Evolutionary conservation across 225 moss, liverwort and hornwort genomes (phyloP).

Genomic region (Bryoerythrophyllum caledonicum): DNA sequence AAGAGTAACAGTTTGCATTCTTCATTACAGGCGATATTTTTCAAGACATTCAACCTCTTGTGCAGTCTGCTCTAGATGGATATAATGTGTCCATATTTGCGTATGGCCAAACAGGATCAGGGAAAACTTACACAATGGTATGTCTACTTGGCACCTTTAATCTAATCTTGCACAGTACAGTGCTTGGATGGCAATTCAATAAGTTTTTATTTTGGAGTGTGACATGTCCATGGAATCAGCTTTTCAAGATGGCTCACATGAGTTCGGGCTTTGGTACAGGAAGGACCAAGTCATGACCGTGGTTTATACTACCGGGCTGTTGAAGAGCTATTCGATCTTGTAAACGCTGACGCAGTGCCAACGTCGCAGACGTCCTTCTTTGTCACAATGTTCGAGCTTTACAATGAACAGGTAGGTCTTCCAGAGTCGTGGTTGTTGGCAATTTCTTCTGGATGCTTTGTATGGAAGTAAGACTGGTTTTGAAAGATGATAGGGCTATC

Average conservation of each 20-base stretch:
- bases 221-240: neutral
- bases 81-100: constrained; percentile 75
- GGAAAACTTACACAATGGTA: constrained; percentile 74
- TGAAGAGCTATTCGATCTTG: constrained; percentile 71
- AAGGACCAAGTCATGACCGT: constrained; percentile 70
- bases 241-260: constrained; percentile 1
- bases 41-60: constrained; percentile 63
- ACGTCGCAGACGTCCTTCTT: constrained; percentile 62
- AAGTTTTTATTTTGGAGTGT: neutral
- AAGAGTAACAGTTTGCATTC: neutral
- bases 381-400: constrained; percentile 77
- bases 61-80: constrained; percentile 81
- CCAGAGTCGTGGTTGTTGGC: neutral
- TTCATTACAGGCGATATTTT: constrained; percentile 50
- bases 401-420: constrained; percentile 58
- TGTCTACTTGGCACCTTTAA: neutral
- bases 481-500: neutral
- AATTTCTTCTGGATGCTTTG: neutral
- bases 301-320: constrained; percentile 65
- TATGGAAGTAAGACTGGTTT: neutral
- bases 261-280: constrained; percentile 40
- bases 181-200: neutral
- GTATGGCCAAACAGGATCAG: constrained; percentile 80
- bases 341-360: constrained; percentile 57
- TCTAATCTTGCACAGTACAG: neutral